Evolutionary conservation across 495 filamentous ascomycete species (phyloP), one percentile per base, ranked within the genome.

Genomic region (Cercophora sp.): DNA sequence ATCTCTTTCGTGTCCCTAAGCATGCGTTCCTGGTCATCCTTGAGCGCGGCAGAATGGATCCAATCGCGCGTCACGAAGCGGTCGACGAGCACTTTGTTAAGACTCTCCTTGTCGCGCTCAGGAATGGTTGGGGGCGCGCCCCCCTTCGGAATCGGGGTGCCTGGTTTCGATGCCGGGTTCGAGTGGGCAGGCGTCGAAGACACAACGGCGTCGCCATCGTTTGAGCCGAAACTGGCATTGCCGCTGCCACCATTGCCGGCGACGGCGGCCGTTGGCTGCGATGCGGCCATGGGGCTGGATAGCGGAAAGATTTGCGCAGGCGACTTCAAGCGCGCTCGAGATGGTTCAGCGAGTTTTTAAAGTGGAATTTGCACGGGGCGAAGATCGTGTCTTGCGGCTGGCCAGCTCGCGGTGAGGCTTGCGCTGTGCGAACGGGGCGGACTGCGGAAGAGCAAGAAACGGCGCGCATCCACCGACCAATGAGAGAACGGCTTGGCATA

Each of bases 21-120:
- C 40, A 71, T 65, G 9, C 63, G 57, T 8, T 69, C 61, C 40
- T 70, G 64, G 18, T 70, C 62, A 26, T 80, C 70, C 36, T 79
- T 71, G 54, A 85, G 70, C 16, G 82, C 82, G 10, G 81, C 81
- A 15, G 80, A 79, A 64, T 92, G 82, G 15, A 86, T 63, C 42
- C 83, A 76, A 60, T 96, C 91, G 62, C 87, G 86, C 57, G 82
- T 82, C 54, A 88, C 80, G 71, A 87, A 92, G 57, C 89, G 81
- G 32, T 91, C 80, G 46, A 95, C 74, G 46, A 86, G 61, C 22
- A 87, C 75, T 58, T 81, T 80, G 11, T 84, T 75, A 34, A 71
- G 65, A 22, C 64, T 54, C 27, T 70, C 70, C 57, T 75, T 74
- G 59, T 75, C 72, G 64, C 74, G 74, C 37, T 60, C 58, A 8